Conservation (phyloP, 2,329 filamentous ascomycete genomes). For the Stromatinia cepivora region DNA sequence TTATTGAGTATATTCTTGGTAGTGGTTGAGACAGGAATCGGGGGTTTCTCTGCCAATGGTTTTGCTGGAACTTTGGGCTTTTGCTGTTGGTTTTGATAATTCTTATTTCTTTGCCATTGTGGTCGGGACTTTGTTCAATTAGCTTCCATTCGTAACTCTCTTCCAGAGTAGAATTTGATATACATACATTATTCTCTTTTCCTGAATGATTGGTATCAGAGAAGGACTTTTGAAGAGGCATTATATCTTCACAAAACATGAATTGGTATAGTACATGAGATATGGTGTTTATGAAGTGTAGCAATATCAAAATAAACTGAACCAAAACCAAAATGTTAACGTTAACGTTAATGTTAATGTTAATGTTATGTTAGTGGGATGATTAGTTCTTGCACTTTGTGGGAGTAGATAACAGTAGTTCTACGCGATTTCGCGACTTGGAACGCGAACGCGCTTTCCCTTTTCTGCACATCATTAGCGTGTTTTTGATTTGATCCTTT, state of each 20-base stretch:
- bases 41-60: constrained; percentile 36
- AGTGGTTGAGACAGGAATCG: constrained; percentile 48
- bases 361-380: not conserved
- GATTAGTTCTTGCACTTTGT: constrained; percentile 17
- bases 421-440: not conserved
- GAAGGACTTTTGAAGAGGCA: constrained; percentile 43
- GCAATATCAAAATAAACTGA: not conserved
- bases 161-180: constrained; percentile 4
- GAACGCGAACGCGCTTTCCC: constrained; percentile 13
- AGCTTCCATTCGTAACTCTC: constrained; percentile 13
- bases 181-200: constrained; percentile 34
- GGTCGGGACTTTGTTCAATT: constrained; percentile 29
- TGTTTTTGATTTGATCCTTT: not conserved
- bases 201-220: constrained; percentile 41
- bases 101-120: constrained; percentile 40
- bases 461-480: constrained; percentile 1
- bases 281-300: not conserved
- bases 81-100: constrained; percentile 30
- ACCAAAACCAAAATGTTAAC: not conserved
- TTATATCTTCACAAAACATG: constrained; percentile 26
- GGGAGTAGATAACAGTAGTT: not conserved
- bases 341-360: not conserved
- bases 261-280: constrained; percentile 3
- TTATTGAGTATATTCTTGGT: constrained; percentile 61
- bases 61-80: constrained; percentile 30